These are phyloP conservation scores for Sporobolus alterniflorus DNA, from an alignment of 202 grass and related monocot genomes.

Conservation along the genomic window DNA sequence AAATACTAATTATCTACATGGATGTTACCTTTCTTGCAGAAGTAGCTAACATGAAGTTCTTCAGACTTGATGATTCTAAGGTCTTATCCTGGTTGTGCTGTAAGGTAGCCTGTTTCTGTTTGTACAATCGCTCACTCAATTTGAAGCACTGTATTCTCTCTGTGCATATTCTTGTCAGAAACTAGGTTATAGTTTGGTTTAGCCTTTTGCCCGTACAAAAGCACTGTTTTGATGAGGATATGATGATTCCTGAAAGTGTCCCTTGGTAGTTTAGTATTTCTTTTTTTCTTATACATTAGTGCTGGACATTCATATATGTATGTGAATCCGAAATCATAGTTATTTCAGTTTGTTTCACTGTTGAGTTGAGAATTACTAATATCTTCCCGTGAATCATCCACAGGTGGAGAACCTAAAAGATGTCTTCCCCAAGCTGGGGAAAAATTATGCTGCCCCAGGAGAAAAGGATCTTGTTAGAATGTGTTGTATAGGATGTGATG, in stretches of 20 bases:
- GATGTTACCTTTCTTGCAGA: slow-evolving; percentile 61
- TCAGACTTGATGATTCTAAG: slow-evolving; percentile 87
- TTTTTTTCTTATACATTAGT: not conserved
- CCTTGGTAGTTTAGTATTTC: too few relatives aligned
- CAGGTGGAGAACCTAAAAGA: slow-evolving; percentile 85
- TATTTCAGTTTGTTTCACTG: slow-evolving; percentile 12
- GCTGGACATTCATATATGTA: not conserved
- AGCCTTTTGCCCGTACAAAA: not conserved
- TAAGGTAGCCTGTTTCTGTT: slow-evolving; percentile 67
- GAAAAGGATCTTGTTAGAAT: too few relatives aligned
- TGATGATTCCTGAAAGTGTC: too few relatives aligned
- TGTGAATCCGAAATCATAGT: slow-evolving; percentile 1
- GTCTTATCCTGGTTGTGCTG: slow-evolving; percentile 93
- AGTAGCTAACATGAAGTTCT: slow-evolving; percentile 81
- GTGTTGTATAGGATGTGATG: too few relatives aligned
- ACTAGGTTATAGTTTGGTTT: not conserved
- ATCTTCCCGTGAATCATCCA: slow-evolving; percentile 24
- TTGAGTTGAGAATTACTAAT: not conserved
- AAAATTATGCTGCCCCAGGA: slow-evolving; percentile 94
- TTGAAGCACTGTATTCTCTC: not conserved
- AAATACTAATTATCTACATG: slow-evolving; percentile 34
- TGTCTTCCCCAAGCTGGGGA: slow-evolving; percentile 72
- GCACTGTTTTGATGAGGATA: slow-evolving; percentile 11
- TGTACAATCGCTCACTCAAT: slow-evolving; percentile 8
- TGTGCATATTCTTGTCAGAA: slow-evolving; percentile 12